Evolutionary conservation across 192 early-diverging fungal genomes (phyloP).

Genomic region (Coemansia nantahalensis): DNA sequence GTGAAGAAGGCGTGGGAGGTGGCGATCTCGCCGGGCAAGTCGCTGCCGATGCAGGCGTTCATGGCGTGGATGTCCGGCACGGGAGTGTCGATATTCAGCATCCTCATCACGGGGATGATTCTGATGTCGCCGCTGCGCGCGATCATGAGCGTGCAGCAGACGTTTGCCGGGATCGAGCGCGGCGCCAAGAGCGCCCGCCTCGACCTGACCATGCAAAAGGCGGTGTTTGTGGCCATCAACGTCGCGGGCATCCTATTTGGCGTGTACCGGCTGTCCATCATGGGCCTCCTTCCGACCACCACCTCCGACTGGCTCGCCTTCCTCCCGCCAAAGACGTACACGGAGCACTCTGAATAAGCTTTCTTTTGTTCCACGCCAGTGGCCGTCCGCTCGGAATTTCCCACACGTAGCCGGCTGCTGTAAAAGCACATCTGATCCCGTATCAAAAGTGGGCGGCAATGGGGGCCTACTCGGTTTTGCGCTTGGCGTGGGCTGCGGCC

Average conservation of each 20-base stretch:
- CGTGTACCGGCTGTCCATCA: slow-evolving; percentile 85
- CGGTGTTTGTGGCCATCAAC: slow-evolving; percentile 81
- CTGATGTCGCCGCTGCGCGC: slow-evolving; percentile 82
- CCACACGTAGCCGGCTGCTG: too few relatives aligned
- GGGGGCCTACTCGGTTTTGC: slow-evolving; percentile 6
- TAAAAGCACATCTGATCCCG: too few relatives aligned
- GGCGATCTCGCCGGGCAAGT: slow-evolving; percentile 84
- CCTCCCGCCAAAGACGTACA: slow-evolving; percentile 61
- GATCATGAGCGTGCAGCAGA: slow-evolving; percentile 66
- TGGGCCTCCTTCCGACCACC: slow-evolving; percentile 95
- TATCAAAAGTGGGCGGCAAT: too few relatives aligned
- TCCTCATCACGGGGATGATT: slow-evolving; percentile 96
- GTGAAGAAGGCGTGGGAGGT: slow-evolving; percentile 96
- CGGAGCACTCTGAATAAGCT: slow-evolving; percentile 29
- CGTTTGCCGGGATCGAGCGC: slow-evolving; percentile 76
- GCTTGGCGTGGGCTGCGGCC: not conserved
- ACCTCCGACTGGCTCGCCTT: slow-evolving; percentile 97
- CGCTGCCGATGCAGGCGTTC: slow-evolving; percentile 94
- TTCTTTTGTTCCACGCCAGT: too few relatives aligned
- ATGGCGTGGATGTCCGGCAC: slow-evolving; percentile 99
- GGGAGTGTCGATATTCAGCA: slow-evolving; percentile 91
- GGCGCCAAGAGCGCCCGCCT: slow-evolving; percentile 45
- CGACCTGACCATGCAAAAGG: slow-evolving; percentile 71
- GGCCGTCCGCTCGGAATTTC: too few relatives aligned
- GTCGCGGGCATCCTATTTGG: slow-evolving; percentile 79